Evolutionary conservation across 2,329 filamentous ascomycete species (phyloP).

Genomic region (Fusarium chlamydosporum): DNA sequence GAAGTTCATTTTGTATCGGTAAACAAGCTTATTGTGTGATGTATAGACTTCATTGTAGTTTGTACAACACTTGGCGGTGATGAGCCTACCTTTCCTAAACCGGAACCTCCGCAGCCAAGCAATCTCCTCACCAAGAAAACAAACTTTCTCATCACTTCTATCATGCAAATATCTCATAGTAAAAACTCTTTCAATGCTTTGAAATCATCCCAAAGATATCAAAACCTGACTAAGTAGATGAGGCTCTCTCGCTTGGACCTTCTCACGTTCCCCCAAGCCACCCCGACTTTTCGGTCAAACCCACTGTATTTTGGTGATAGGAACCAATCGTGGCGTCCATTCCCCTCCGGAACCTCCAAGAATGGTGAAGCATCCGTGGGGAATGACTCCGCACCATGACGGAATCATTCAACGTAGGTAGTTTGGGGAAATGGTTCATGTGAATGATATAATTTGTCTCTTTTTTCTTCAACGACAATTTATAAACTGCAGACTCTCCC

Average conservation of each 20-base stretch:
- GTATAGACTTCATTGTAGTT: background rate
- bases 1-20: background rate
- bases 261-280: constrained; percentile 26
- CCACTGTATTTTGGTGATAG: constrained; percentile 27
- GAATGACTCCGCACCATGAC: constrained; percentile 46
- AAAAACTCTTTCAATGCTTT: background rate
- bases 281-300: constrained; percentile 46
- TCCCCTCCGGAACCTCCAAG: constrained; percentile 21
- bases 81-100: constrained; percentile 1
- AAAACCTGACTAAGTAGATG: constrained; percentile 29
- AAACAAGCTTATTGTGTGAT: background rate
- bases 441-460: constrained; percentile 12
- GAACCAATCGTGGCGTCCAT: constrained; percentile 37
- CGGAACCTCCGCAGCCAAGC: constrained; percentile 18
- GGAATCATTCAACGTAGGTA: constrained; percentile 39
- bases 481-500: constrained; percentile 15
- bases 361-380: constrained; percentile 44
- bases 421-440: constrained; percentile 24
- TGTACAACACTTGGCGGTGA: background rate
- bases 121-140: background rate
- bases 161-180: constrained; percentile 3
- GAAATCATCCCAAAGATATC: background rate
- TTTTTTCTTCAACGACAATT: background rate
- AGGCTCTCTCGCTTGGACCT: constrained; percentile 41
- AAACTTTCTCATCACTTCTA: background rate